Evolutionary conservation across 2,329 filamentous ascomycete species (phyloP), one percentile per base, ranked within the genome.

Genomic region (Chalara sp.): DNA sequence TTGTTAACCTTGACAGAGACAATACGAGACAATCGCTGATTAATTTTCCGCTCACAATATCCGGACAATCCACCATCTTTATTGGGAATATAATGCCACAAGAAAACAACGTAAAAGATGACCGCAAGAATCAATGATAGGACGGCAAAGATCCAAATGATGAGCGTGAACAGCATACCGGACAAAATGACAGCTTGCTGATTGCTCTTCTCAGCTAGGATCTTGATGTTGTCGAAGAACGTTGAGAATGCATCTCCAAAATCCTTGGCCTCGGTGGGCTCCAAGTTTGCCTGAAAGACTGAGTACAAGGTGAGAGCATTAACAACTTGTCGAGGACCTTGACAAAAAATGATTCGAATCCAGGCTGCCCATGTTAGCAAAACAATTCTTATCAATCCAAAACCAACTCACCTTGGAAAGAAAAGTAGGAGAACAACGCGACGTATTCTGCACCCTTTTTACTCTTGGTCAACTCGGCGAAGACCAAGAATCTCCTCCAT

Each of bases 31-130:
- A 99, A 76, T 58, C 90, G 78, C 61, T 81, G 84, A 70, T 95
- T 95, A 66, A 96, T 85, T 72, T 97, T 97, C 44, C 90, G 85
- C 55, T 88, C 86, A 66, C 93, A 97, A 71, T 95, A 99, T 30
- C 84, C 83, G 5, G 82, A 81, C 32, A 99, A 76, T 6, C 87
- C 84, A 5, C 89, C 89, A 63, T 96, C 90, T 8, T 81, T 75
- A 35, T 79, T 79, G 1, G 91, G 90, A 54, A 99, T 92, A 70
- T 92, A 93, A 68, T 93, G 87, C 80, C 87, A 96, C 5, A 99
- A 77, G 68, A 96, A 99, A 61, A 89, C 80, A 37, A 96, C 68
- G 69, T 95, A 97, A 53, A 95, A 83, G 1, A 95, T 61, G 28
- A 83, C 72, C 0, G 88, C 89, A 7, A 87, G 64, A n/a, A 92